These are phyloP conservation scores for Withania somnifera DNA, from an alignment of 305 asterid genomes.

Conservation along the genomic window DNA sequence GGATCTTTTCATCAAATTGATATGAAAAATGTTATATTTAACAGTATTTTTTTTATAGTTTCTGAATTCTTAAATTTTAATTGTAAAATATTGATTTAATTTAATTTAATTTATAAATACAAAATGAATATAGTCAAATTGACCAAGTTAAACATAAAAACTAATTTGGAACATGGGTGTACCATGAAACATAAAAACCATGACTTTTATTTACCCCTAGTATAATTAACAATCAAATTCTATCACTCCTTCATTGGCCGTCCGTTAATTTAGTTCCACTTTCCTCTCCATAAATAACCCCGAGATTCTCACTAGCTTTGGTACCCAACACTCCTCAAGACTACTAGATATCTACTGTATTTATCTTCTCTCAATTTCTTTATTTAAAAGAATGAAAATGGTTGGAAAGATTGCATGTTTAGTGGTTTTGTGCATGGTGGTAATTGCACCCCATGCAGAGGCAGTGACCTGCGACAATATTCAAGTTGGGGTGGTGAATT, in stretches of 20 bases:
- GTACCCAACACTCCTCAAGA: neutral
- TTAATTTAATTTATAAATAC: too few relatives aligned
- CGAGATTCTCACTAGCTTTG: neutral
- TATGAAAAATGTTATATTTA: too few relatives aligned
- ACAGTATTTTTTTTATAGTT: too few relatives aligned
- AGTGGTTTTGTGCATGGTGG: conserved; percentile 7
- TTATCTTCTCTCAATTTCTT: neutral
- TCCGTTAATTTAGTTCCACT: neutral
- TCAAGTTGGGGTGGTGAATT: neutral
- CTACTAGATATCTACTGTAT: neutral
- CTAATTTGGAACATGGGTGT: too few relatives aligned
- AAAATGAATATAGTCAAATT: too few relatives aligned
- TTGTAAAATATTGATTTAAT: too few relatives aligned
- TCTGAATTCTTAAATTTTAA: too few relatives aligned
- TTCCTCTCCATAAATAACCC: neutral
- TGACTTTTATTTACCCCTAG: too few relatives aligned
- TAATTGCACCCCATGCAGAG: conserved; percentile 2
- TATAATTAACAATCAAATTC: too few relatives aligned
- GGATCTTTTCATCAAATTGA: too few relatives aligned
- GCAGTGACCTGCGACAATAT: conserved; percentile 8
- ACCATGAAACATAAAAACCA: too few relatives aligned
- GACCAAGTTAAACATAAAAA: too few relatives aligned
- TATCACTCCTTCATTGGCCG: neutral
- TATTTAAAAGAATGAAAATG: neutral
- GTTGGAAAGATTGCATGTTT: neutral